Percentiles rank a stretch among this genome's conserved stretches.
Evolutionary conservation across 805 yeast genomes (phyloP).

Genomic region (Suhomyces vadensis): DNA sequence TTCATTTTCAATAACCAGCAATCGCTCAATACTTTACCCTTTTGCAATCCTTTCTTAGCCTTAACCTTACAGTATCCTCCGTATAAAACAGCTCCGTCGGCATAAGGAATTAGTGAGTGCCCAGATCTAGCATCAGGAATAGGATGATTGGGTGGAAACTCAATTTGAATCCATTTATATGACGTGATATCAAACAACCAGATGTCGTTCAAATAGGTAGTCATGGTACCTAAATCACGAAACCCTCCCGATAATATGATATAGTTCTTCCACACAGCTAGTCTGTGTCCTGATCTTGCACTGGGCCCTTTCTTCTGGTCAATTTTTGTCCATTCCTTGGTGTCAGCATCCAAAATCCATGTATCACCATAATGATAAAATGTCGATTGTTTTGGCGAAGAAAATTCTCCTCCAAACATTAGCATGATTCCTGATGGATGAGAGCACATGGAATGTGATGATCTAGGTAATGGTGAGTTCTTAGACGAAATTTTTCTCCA

Average conservation of each 20-base stretch:
- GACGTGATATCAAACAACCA: conserved; percentile 92
- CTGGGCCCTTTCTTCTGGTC: conserved; percentile 76
- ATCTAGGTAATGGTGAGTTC: conserved; percentile 88
- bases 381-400: conserved; percentile 92
- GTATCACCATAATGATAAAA: conserved; percentile 96
- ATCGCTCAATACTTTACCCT: conserved; percentile 86
- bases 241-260: conserved; percentile 89
- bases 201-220: conserved; percentile 79
- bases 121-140: conserved; percentile 93
- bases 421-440: conserved; percentile 88
- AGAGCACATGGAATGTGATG: conserved; percentile 90
- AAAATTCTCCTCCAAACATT: conserved; percentile 95
- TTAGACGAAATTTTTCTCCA: conserved; percentile 83
- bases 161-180: conserved; percentile 89
- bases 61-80: conserved; percentile 96
- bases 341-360: conserved; percentile 83
- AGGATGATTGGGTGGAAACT: conserved; percentile 77
- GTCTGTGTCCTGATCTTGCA: conserved; percentile 89
- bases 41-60: conserved; percentile 82
- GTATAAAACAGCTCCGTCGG: conserved; percentile 81
- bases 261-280: conserved; percentile 90
- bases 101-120: conserved; percentile 76
- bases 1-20: conserved; percentile 89
- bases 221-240: conserved; percentile 80
- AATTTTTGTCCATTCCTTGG: conserved; percentile 88